Base-by-base conservation (phyloP, 768 basidiomycete genomes). In the Lactarius psammicola region DNA sequence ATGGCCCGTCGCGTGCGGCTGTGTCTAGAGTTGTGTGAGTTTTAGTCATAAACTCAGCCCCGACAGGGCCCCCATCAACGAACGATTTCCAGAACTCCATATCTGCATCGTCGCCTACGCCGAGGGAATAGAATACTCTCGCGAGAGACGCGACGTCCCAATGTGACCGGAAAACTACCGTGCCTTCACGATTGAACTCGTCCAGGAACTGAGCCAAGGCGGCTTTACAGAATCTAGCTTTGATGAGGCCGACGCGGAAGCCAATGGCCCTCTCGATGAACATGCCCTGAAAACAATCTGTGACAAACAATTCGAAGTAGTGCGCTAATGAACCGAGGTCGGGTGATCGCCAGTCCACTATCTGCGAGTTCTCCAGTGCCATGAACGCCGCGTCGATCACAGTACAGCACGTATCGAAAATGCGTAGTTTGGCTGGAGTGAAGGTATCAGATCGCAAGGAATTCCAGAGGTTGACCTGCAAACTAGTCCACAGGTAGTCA, bases 81-180 rank as follows among this genome's bases (percentile, higher is more conserved):
- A 36, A 61, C n/a, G 60, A 49, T 4, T 9, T 33, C 59, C 59
- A 56, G 17, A 56, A 61, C 31, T 56, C 30, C 6, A 36, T 28
- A 20, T 56, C 55, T 2, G 20, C 36, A 10, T 30, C 18, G 20
- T 51, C 28, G 0, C 55, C 59, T 4, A 56, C 26, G 3, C 54
- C 33, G 33, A 65, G 33, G 11, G 42, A 36, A 11, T 17, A 56
- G 33, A 65, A 18, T 7, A 65, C 17, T 30, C 54, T 44, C 33
- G 54, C 59, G 33, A 65, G 59, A 44, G 53, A 60, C 11, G 54
- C 42, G 26, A 60, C 13, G 33, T 65, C 64, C 64, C 64, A 65
- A 26, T 40, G 42, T 10, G 64, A 60, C 15, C n/a, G 59, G 44
- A 60, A 36, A 5, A 30, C 13, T 18, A 60, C 13, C 4, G 59